Base-by-base conservation (phyloP, 768 basidiomycete species). In the Lactarius hatsudake region DNA sequence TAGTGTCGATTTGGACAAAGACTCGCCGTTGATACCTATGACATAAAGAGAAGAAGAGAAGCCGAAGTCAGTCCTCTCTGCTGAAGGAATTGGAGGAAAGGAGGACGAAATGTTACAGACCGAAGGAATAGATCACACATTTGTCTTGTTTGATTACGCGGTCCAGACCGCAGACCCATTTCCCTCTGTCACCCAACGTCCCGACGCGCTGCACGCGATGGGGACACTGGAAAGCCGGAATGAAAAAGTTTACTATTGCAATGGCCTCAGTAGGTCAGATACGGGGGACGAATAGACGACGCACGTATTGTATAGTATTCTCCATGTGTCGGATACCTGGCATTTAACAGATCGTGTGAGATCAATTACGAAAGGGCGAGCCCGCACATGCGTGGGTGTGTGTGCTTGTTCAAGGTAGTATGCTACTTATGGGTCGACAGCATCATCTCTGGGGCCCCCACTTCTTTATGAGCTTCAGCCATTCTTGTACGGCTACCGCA, bases 191-290 rank as follows among this genome's bases (percentile, higher is more conserved):
- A 10, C 36, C 36, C 36, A 13, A 38, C 13, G 36, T 38, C 2
- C 36, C 36, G 3, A 38, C 12, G 58, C 83, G 77, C 58, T 82
- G 77, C 0, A 81, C 70, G 34, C 80, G 78, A 75, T 83, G 82
- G 7, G 84, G 83, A 83, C 8, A 10, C 51, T 74, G 78, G 68
- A 78, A 85, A 1, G 79, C 75, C 7, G 84, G 79, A 12, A 79
- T 77, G 73, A 83, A 84, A 72, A 84, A 84, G 68, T 84, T 83
- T 82, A 84, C 63, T 57, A 4, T 9, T 23, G 9, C 9, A 36
- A 30, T 38, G 57, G 15, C 36, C 10, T 18, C 45, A 23, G 48
- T 20, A 15, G 20, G 48, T 23, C 15, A 0, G 38, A 15, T 17
- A 7, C 1, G 12, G 13, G 12, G 36, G 36, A 38, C 36, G 36